Base-by-base conservation (phyloP, 2,329 filamentous ascomycete species). In the Sarocladium strictum region DNA sequence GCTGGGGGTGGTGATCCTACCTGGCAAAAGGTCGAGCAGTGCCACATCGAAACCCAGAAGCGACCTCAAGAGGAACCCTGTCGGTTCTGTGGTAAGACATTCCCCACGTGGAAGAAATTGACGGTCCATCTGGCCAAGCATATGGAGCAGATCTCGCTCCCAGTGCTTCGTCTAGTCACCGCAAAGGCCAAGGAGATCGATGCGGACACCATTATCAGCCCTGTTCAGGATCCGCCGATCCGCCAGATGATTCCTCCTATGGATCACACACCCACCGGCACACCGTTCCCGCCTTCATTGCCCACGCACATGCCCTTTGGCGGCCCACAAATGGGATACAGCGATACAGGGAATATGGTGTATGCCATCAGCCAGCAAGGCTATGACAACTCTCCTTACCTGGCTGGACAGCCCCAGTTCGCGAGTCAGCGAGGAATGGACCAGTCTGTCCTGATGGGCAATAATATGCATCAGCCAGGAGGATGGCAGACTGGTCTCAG, bases 101-200 rank as follows among this genome's bases (percentile, higher is more conserved):
- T 90, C 68, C 83, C 81, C 32, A 89, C 84, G 37, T 96, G 90
- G 90, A 96, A 96, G 77, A 95, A 95, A 72, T 74, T 96, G 57
- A 95, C 89, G 0, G 90, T 94, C n/a, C 92, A 96, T 70, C 72
- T 96, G 66, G 90, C 90, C 51, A 93, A 93, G 69, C 92, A 97
- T 67, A 94, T 97, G 90, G 90, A 96, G 69, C 85, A 90, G 60
- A 88, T 96, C 64, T 89, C 89, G 63, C 80, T 96, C 64, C 91
- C 92, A 0, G 82, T 96, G 29, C 75, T 96, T 55, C 72, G 75
- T 15, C 74, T 86, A 2, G 81, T 85, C 3, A 75, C 75, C 4
- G 66, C 63, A 35, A 69, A 62, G 53, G 68, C 70, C 37, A 76
- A 71, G 57, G 73, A 76, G 49, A 70, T 86, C 17, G 74, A 79